Base-by-base conservation (phyloP, 352 stramenopile species). In the Globisporangium cederbergense region DNA sequence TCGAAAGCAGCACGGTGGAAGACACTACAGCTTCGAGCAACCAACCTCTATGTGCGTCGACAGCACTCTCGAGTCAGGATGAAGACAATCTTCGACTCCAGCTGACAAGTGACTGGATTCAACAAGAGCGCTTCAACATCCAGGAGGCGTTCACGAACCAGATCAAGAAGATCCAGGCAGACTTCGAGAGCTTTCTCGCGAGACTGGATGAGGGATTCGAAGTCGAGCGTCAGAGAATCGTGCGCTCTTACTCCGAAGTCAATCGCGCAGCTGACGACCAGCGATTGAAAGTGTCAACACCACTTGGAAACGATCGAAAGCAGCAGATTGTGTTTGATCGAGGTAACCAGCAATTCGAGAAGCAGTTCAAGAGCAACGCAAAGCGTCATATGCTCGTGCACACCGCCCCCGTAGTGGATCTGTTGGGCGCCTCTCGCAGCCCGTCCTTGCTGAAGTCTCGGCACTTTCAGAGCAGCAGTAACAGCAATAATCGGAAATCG, bases 131-230 rank as follows among this genome's bases (percentile, higher is more conserved):
- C 1, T 91, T 88, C 55, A 89, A 85, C 52, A 75, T 91, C 45
- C 73, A 91, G 54, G 76, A 89, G 43, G 82, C 82, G 2, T 87
- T 89, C 58, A 88, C 76, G 7, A 85, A 79, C 47, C 78, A 89
- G 60, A 78, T 70, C 0, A 76, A 76, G 42, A 81, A 85, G 56
- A 70, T 88, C 13, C 75, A 88, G 25, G 55, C 65, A 11, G 82
- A 89, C 40, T 73, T 83, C 50, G 62, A 74, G 58, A 61, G 40
- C 16, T 84, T 77, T 46, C 54, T 86, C 9, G 64, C 74, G n/a
- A 71, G 81, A 51, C 63, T 86, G 14, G 70, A 89, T n/a, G 30
- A 54, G 18, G 70, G 78, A 9, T 81, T 73, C 53, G 49, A 70
- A 2, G 20, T 55, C 0, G 66, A 87, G 43, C 71, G 76, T n/a